phyloP scores from a whole-genome alignment of 371 early-diverging fungal species.

The Mucor racemosus region DNA sequence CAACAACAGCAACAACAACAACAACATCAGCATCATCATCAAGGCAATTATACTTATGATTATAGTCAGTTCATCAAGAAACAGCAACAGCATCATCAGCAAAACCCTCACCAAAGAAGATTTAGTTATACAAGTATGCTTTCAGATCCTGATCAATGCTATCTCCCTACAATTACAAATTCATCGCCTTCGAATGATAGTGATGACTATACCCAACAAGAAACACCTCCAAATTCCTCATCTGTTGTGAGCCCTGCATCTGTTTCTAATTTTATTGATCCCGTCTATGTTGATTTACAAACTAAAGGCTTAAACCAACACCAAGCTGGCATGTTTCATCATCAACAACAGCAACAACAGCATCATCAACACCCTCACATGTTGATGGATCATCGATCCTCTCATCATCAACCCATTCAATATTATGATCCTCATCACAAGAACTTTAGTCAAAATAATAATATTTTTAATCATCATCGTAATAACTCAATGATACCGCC shows the following conservation, averaged over 20 bases:
- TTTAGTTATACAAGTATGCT: slow-evolving; percentile 54
- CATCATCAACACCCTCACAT: background rate
- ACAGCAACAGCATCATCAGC: slow-evolving; percentile 18
- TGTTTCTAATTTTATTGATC: slow-evolving; percentile 26
- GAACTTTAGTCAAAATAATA: slow-evolving; percentile 14
- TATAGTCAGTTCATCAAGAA: slow-evolving; percentile 19
- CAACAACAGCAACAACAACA: slow-evolving; percentile 21
- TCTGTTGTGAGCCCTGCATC: slow-evolving; percentile 14
- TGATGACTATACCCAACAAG: slow-evolving; percentile 28
- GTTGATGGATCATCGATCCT: slow-evolving; percentile 5
- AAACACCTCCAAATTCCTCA: slow-evolving; percentile 23
- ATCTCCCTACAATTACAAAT: slow-evolving; percentile 24
- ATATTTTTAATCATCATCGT: slow-evolving; percentile 10
- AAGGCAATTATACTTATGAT: slow-evolving; percentile 8
- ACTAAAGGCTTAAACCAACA: slow-evolving; percentile 11
- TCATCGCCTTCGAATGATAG: slow-evolving; percentile 37
- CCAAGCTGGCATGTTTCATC: slow-evolving; percentile 14
- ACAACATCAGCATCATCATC: slow-evolving; percentile 9
- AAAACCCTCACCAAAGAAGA: slow-evolving; percentile 31
- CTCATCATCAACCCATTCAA: slow-evolving; percentile 16
- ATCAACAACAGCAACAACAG: background rate
- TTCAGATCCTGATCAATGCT: slow-evolving; percentile 41
- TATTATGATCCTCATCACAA: slow-evolving; percentile 22
- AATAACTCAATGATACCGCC: slow-evolving; percentile 5
- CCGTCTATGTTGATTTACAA: slow-evolving; percentile 25